Evolutionary conservation across 1,139 yeast genomes (phyloP).

Genomic region (Hemisphaericaspora lyxosophila): DNA sequence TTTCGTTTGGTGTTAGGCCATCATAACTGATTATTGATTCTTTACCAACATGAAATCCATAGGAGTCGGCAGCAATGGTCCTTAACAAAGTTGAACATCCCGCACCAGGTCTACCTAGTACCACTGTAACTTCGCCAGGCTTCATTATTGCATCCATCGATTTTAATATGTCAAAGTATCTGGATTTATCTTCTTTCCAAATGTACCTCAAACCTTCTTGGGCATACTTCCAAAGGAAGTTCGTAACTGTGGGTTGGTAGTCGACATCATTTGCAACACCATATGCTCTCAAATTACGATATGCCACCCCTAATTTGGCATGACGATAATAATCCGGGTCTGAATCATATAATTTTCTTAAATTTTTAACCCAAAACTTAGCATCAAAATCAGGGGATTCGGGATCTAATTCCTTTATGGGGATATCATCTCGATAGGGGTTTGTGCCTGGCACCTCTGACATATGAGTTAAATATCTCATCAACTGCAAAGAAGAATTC

Average conservation of each 20-base stretch:
- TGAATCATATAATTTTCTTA: slow-evolving; percentile 50
- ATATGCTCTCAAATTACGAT: slow-evolving; percentile 63
- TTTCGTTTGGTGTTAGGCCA: slow-evolving; percentile 30
- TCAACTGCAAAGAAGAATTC: not conserved
- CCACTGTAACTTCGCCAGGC: slow-evolving; percentile 77
- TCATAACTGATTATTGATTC: slow-evolving; percentile 43
- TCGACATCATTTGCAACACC: slow-evolving; percentile 79
- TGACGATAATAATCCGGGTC: slow-evolving; percentile 68
- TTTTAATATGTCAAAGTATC: slow-evolving; percentile 31
- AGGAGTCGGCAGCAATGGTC: slow-evolving; percentile 66
- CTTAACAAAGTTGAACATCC: slow-evolving; percentile 81
- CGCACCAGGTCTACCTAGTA: slow-evolving; percentile 47
- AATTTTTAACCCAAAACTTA: slow-evolving; percentile 70
- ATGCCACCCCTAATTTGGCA: slow-evolving; percentile 63
- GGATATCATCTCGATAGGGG: slow-evolving; percentile 22
- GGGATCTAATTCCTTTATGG: slow-evolving; percentile 11
- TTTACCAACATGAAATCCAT: slow-evolving; percentile 63
- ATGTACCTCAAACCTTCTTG: slow-evolving; percentile 17
- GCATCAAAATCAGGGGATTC: slow-evolving; percentile 15
- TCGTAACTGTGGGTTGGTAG: slow-evolving; percentile 69
- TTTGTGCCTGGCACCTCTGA: slow-evolving; percentile 52
- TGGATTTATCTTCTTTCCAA: slow-evolving; percentile 25
- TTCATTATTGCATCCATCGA: slow-evolving; percentile 33
- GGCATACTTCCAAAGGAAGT: slow-evolving; percentile 34
- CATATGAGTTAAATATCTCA: slow-evolving; percentile 42